Percentiles rank a stretch among this genome's conserved stretches.
Evolutionary conservation across 108 stramenopile genomes (phyloP).

Genomic region (Schizochytrium sp.): DNA sequence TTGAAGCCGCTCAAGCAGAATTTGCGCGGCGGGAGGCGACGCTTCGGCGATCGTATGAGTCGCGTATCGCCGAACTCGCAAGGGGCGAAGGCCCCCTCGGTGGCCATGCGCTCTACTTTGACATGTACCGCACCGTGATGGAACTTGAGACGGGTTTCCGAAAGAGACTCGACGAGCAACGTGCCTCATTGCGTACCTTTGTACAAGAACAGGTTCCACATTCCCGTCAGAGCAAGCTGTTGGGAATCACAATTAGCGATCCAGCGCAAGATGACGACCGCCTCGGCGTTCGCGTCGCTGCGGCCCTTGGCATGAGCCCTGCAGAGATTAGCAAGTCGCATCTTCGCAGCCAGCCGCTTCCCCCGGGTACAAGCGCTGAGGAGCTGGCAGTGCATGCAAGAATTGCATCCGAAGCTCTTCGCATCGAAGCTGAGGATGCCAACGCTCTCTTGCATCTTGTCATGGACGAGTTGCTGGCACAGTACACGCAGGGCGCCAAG

Average conservation of each 20-base stretch:
- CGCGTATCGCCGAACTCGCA: not conserved
- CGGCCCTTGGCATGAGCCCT: not conserved
- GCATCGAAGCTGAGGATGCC: not conserved
- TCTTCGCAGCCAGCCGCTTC: not conserved
- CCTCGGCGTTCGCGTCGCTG: not conserved
- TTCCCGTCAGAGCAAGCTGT: not conserved
- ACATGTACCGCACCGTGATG: constrained; percentile 1
- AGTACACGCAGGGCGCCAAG: not conserved
- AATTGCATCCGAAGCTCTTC: not conserved
- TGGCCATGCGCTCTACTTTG: not conserved
- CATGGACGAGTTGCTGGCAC: not conserved
- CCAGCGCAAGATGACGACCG: not conserved
- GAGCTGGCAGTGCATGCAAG: not conserved
- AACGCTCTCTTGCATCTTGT: not conserved
- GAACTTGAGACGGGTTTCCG: not conserved
- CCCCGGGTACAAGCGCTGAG: not conserved
- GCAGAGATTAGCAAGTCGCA: not conserved
- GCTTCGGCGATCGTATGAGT: not conserved
- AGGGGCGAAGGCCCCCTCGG: not conserved
- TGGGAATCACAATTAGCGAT: not conserved
- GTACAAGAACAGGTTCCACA: not conserved
- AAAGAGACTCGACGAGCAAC: not conserved
- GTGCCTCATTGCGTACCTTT: not conserved
- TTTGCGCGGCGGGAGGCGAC: not conserved
- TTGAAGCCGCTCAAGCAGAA: not conserved